Evolutionary conservation across 176 grass and related monocot species (phyloP), one percentile per base, ranked within the genome.

Genomic region (Oryza meridionalis): DNA sequence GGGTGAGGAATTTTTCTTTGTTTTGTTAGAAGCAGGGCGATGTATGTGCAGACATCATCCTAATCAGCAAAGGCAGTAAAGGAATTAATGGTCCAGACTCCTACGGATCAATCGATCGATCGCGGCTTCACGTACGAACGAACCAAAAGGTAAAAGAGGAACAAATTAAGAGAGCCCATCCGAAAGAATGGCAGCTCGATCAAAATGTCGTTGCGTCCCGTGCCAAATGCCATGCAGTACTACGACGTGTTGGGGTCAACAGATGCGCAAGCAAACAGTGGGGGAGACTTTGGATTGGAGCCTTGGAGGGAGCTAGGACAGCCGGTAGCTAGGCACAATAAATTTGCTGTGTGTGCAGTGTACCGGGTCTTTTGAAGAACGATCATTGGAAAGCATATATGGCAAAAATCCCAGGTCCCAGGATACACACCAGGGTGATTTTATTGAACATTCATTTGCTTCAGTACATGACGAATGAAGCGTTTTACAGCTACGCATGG

Each of bases 181-280:
- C 17, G 51, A 9, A 22, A 10, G 17, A 61, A 22, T 17, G 1
- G 16, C 16, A 58, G 16, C 17, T 21, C 29, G 29, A 31, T 31
- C 17, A 58, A 15, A 21, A 58, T 58, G 53, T 21, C 17, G 51
- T 58, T n/a, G 53, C 17, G n/a, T 58, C 19, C 53, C 7, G 53
- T 21, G 53, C 17, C 53, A 58, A 58, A 58, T 58, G 53, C 53
- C 53, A 58, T 58, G 53, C 17, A n/a, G 38, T 40, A 40, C 7
- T 58, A 58, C 6, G 9, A 58, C 17, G 19, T 21, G 19, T 58
- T n/a, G 53, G 17, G 53, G 53, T 58, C 53, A n/a, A 58, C 53
- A 62, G 58, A 62, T 24, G 58, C 35, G 78, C 46, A 46, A 47
- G 29, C 70, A 25, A 62, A 43, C 78, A 87, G 63, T 62, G 24